Conservation (phyloP, 1,139 yeast genomes). For the Kodamaea sp. region DNA sequence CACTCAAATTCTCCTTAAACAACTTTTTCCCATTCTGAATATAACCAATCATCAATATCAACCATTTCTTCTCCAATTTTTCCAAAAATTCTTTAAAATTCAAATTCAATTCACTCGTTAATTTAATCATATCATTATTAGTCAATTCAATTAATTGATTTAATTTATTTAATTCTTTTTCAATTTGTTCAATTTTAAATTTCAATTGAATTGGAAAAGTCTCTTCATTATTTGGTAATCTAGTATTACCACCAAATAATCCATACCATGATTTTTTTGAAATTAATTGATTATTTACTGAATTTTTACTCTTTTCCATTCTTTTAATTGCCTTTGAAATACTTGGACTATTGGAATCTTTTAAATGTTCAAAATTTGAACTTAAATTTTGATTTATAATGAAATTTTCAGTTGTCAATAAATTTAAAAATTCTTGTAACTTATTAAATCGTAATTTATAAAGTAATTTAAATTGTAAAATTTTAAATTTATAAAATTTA, state of each 20-base stretch:
- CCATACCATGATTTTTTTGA: slow-evolving; percentile 45
- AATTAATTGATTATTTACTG: slow-evolving; percentile 14
- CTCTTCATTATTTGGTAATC: slow-evolving; percentile 6
- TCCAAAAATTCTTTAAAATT: slow-evolving; percentile 32
- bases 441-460: slow-evolving; percentile 41
- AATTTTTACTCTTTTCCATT: slow-evolving; percentile 25
- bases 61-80: slow-evolving; percentile 42
- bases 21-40: slow-evolving; percentile 36
- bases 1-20: slow-evolving; percentile 36
- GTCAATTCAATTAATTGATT: slow-evolving; percentile 41
- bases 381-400: slow-evolving; percentile 1
- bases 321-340: slow-evolving; percentile 35
- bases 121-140: slow-evolving; percentile 33
- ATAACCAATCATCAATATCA: slow-evolving; percentile 35
- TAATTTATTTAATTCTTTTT: slow-evolving; percentile 40
- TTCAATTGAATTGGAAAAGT: slow-evolving; percentile 17
- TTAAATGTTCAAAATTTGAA: slow-evolving; percentile 25
- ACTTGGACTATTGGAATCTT: slow-evolving; percentile 41
- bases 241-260: slow-evolving; percentile 38
- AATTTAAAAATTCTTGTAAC: slow-evolving; percentile 35
- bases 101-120: slow-evolving; percentile 29
- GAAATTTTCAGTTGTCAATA: slow-evolving; percentile 13
- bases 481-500: slow-evolving; percentile 45
- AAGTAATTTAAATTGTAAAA: slow-evolving; percentile 40
- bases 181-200: slow-evolving; percentile 33